Base-by-base conservation (phyloP, 208 protist genomes). In the Novymonas esmeraldas region DNA sequence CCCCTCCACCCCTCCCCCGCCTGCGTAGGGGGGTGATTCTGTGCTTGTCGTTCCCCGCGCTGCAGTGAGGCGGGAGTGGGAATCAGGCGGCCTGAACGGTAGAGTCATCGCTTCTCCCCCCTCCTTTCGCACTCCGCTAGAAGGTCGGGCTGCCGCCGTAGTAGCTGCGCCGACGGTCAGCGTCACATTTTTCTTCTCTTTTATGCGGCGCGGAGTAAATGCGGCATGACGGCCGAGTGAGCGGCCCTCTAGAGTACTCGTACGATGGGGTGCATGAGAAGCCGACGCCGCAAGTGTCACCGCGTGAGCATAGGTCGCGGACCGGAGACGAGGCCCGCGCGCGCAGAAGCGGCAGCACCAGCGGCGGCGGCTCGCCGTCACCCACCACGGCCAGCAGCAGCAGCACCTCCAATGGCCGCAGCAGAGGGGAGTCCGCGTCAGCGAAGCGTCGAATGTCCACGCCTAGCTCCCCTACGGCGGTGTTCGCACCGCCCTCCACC, bases 401-500 rank as follows among this genome's bases (percentile, higher is more conserved):
- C 38, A 45, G 50, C 9, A 28, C 41, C 9, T 55, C 42, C 14
- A 73, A 54, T 24, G 51, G 36, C 2, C 16, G 56, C 41, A 31
- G 22, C 24, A 60, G 31, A 46, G 55, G 45, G 36, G 55, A 61
- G 36, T 42, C 55, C 6, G 24, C 51, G 29, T 31, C 9, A 20
- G 50, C 22, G 14, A 46, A 39, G 20, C 39, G 16, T 13, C 57
- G 31, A 16, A 41, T 38, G 29, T 66, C 50, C 29, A 42, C 42
- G 14, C 42, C 57, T 24, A 22, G 34, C 13, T 65, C 70, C 6
- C 58, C 64, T 9, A 16, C 49, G 10, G 33, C 51, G 6, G 39
- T 65, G 28, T 74, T 72, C 29, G 64, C 36, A 2, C 72, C 72
- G 16, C 77, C 71, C n/a, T 72, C 72, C 6, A 66, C 77, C 16